Evolutionary conservation across 1,139 yeast genomes (phyloP), one percentile per base, ranked within the genome.

Genomic region (Saccharomyces hybrid): DNA sequence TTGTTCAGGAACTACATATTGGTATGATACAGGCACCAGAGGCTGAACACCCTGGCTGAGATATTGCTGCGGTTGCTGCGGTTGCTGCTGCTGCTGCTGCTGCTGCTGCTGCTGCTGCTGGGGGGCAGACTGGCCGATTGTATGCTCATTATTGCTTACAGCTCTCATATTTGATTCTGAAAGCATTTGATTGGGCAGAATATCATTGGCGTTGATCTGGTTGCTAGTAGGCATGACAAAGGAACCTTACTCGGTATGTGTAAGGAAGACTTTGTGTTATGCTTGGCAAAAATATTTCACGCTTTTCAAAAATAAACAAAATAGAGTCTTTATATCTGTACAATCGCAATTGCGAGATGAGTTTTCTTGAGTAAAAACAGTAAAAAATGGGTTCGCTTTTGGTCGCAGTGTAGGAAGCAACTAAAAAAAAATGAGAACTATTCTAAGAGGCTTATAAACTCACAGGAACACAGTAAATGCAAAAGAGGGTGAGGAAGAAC

Each of bases 31-130:
- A 26, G 31, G 50, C 27, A 46, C 46, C 29, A 34, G 11, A 23
- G 44, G 47, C 7, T 41, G 48, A 11, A 29, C 56, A n/a, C 20
- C 55, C 32, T 25, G 55, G 58, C 42, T 56, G 53, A 38, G 54
- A 23, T 5, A 25, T 14, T 50, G 34, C 23, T 20, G 23, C 23
- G 4, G 23, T 3, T 20, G 23, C 23, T 20, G 23, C 23, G 4
- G 23, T 3, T 11, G 50, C 11, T 14, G 23, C 41, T 50, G 60
- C 28, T 53, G 54, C 42, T 56, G 60, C 14, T 50, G 56, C 20
- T 52, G 50, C 11, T 14, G 23, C 41, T 50, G 60, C 28, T 53
- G 54, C 42, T 56, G 60, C 14, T 50, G 56, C 20, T 52, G 23
- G 23, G 23, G 49, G 13, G n/a, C 25, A 9, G 14, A 42, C 41